These are phyloP conservation scores for Rhynchospora breviuscula DNA, from an alignment of 176 grass and related monocot genomes.

Conservation along the genomic window DNA sequence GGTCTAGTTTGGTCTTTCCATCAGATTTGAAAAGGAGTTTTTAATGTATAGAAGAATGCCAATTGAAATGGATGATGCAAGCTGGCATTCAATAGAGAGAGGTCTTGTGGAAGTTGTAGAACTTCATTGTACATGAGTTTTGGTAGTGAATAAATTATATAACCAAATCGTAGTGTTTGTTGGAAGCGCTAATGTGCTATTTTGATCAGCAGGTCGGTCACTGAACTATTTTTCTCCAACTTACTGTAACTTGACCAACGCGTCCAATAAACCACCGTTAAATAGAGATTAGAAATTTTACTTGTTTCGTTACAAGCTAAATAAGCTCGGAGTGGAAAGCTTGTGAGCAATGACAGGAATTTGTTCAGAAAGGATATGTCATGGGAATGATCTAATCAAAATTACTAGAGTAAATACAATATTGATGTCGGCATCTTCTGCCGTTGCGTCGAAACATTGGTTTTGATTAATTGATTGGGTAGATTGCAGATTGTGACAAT, in stretches of 20 bases:
- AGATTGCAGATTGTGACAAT: too few relatives aligned
- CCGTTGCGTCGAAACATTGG: too few relatives aligned
- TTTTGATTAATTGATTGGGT: too few relatives aligned
- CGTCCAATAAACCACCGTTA: not conserved
- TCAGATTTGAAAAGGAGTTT: not conserved
- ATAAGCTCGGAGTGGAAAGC: not conserved
- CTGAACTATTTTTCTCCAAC: not conserved
- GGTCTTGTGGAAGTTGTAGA: not conserved
- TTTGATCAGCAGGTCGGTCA: not conserved
- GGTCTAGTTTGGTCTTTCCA: constrained; percentile 3
- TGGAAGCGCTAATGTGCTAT: not conserved
- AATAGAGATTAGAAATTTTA: not conserved
- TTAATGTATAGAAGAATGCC: constrained; percentile 13
- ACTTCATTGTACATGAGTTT: constrained; percentile 12
- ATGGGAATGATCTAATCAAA: too few relatives aligned
- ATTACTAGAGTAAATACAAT: too few relatives aligned
- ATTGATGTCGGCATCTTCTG: too few relatives aligned
- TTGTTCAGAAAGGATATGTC: too few relatives aligned
- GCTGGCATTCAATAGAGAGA: not conserved
- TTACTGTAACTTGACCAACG: not conserved
- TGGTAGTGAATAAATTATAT: not conserved
- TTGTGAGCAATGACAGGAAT: not conserved
- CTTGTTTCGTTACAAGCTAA: not conserved
- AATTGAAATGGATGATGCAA: not conserved
- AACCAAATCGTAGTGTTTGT: not conserved